These are phyloP conservation scores for Wolfiporia cocos DNA, from an alignment of 1,284 basidiomycete genomes.

Conservation along the genomic window DNA sequence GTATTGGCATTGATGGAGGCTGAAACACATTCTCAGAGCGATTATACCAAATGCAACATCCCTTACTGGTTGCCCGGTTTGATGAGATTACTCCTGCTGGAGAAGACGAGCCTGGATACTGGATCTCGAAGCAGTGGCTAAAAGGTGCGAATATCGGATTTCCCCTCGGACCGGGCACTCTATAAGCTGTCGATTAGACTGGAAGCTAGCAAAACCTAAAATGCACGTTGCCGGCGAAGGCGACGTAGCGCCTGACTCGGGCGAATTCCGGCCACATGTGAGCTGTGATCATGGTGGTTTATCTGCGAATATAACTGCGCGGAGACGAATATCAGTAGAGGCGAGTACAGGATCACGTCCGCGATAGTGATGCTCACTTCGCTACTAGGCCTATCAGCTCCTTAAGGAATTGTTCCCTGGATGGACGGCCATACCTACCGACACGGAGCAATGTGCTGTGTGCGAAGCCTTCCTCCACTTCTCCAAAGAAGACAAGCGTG, in stretches of 20 bases:
- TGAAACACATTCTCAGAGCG: conserved; percentile 40
- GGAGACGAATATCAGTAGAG: conserved; percentile 54
- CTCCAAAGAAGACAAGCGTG: conserved; percentile 52
- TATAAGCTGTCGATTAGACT: conserved; percentile 40
- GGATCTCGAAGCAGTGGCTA: conserved; percentile 75
- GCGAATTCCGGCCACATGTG: conserved; percentile 51
- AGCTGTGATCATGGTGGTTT: conserved; percentile 63
- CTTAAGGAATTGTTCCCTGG: conserved; percentile 52
- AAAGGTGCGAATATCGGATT: conserved; percentile 42
- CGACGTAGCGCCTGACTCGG: conserved; percentile 62
- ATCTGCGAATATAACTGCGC: conserved; percentile 44
- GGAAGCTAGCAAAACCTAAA: conserved; percentile 62
- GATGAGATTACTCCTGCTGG: conserved; percentile 41
- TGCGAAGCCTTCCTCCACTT: conserved; percentile 53
- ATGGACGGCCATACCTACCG: conserved; percentile 52
- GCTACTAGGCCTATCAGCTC: conserved; percentile 47
- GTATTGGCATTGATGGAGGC: background rate
- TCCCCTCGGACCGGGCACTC: background rate
- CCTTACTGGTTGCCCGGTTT: conserved; percentile 48
- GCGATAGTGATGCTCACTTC: background rate
- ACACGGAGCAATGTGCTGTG: conserved; percentile 47
- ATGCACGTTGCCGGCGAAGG: conserved; percentile 53
- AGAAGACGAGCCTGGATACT: conserved; percentile 44
- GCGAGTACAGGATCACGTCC: conserved; percentile 27
- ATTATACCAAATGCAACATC: conserved; percentile 62